Evolutionary conservation across 1,284 basidiomycete genomes (phyloP).

Genomic region (Moesziomyces sp.): DNA sequence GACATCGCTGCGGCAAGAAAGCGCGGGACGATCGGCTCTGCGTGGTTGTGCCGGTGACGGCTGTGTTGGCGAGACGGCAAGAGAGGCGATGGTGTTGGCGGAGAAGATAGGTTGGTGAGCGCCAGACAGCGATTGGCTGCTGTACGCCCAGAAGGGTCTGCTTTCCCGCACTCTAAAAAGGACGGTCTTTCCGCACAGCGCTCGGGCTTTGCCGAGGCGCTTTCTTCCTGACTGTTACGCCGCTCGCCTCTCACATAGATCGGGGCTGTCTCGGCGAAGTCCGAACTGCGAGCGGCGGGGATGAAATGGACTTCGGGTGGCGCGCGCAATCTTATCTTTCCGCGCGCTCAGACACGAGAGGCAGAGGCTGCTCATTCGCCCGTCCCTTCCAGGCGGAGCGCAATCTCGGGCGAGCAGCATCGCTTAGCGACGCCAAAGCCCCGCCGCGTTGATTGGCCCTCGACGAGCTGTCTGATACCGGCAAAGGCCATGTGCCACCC

Average conservation of each 20-base stretch:
- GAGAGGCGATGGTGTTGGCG: not conserved
- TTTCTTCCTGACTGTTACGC: not conserved
- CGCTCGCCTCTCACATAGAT: not conserved
- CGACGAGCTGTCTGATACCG: too few species aligned
- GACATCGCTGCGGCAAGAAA: constrained; percentile 3
- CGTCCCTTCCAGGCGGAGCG: too few species aligned
- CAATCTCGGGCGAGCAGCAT: not conserved
- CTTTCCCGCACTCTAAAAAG: not conserved
- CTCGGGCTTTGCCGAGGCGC: too few species aligned
- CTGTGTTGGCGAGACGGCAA: too few species aligned
- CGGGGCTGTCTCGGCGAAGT: not conserved
- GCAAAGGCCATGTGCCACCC: too few species aligned
- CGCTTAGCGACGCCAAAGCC: not conserved
- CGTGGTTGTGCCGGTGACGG: too few species aligned
- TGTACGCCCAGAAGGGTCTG: not conserved
- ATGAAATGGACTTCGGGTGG: not conserved
- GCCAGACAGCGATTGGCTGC: not conserved
- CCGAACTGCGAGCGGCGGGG: not conserved
- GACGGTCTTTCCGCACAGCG: not conserved
- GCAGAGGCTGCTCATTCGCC: not conserved
- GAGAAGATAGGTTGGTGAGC: not conserved
- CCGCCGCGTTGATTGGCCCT: not conserved
- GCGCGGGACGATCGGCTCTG: too few species aligned
- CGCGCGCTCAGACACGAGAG: not conserved
- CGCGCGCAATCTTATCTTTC: not conserved